Evolutionary conservation across 1,284 basidiomycete species (phyloP).

Genomic region (Leccinum solheimii): DNA sequence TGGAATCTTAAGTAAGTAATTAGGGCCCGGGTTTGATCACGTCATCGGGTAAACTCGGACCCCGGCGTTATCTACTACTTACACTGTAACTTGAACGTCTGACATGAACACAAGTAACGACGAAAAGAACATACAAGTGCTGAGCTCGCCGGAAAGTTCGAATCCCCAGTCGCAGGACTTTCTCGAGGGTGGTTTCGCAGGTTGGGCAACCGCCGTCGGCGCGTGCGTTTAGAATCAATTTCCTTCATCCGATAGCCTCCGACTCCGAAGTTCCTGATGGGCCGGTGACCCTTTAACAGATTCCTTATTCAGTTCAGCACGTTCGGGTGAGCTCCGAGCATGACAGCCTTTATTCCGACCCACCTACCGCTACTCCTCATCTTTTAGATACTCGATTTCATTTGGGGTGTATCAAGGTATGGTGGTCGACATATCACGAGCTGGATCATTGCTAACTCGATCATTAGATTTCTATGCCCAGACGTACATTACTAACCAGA

Average conservation of each 20-base stretch:
- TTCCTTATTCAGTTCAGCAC: constrained; percentile 39
- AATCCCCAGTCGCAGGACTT: constrained; percentile 9
- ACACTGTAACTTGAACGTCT: not conserved
- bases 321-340: constrained; percentile 35
- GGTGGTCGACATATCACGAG: not conserved
- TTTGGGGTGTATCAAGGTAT: constrained; percentile 49
- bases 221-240: constrained; percentile 21
- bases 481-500: constrained; percentile 36
- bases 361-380: not conserved
- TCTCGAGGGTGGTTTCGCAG: constrained; percentile 31
- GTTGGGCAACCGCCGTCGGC: constrained; percentile 33
- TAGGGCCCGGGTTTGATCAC: not conserved
- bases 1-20: no score
- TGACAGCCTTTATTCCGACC: not conserved
- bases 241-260: not conserved
- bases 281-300: constrained; percentile 6
- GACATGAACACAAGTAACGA: not conserved
- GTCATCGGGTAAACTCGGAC: not conserved
- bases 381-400: constrained; percentile 37
- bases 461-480: constrained; percentile 38
- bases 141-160: not conserved
- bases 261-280: not conserved
- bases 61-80: not conserved
- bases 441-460: not conserved
- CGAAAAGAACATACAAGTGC: not conserved